Base-by-base conservation (phyloP, 2,329 filamentous ascomycete genomes). In the Phyllosticta citrichinensis region DNA sequence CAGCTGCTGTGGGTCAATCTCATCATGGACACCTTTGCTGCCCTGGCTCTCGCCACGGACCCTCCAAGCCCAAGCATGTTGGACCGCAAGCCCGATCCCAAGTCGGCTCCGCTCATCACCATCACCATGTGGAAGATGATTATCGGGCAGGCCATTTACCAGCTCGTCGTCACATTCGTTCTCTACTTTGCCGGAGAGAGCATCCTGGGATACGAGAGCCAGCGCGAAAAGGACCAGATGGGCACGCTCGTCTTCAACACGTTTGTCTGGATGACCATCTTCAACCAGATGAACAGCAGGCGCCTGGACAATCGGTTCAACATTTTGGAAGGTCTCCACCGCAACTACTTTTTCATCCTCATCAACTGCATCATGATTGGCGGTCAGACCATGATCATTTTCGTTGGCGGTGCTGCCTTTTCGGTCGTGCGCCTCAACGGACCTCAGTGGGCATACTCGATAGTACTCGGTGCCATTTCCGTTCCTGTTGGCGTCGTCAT, bases 261-360 rank as follows among this genome's bases (percentile, higher is more conserved):
- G 0, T 97, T 97, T 71, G 93, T 97, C 58, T 97, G 93, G 93
- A 97, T 97, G 92, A 93, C 97, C 69, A 95, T 97, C 68, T 97
- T 97, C 79, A 97, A 97, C 75, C 88, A 96, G 71, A 89, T 95
- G 83, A 97, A 97, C 79, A 96, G 96, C 76, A 90, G 93, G 62
- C 90, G 93, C 12, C 81, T 97, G 60, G 93, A 97, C 74, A 97
- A 97, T 75, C 83, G 86, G 60, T 92, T 96, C 80, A 97, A 97
- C 75, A 91, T 97, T 64, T 93, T 97, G 63, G 93, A 97, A 71
- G 91, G 91, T 60, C 83, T 97, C 62, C 81, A 81, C 25, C 83
- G 83, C 71, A 97, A 97, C 73, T 88, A 82, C 76, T 96, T 95
- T 80, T 97, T 97, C 77, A 83, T 95, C 47, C 82, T 76, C 50